These are phyloP conservation scores for Pythium myriotylum DNA, from an alignment of 352 stramenopile genomes.

Conservation along the genomic window DNA sequence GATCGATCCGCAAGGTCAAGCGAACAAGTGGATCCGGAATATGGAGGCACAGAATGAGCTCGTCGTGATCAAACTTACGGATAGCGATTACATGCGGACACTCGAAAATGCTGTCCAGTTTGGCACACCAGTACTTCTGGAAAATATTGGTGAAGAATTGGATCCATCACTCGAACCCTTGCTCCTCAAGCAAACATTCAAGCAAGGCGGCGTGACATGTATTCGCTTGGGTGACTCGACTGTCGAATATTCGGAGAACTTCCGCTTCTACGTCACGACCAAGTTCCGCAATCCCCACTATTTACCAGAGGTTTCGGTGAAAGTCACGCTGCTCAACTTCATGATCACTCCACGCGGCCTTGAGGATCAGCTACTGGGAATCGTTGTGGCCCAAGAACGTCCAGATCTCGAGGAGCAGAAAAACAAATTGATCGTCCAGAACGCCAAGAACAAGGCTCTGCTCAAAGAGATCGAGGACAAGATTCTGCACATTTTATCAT, in stretches of 20 bases:
- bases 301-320: constrained; percentile 92
- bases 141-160: constrained; percentile 93
- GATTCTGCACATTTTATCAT: constrained; percentile 92
- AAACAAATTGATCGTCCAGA: constrained; percentile 92
- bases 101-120: constrained; percentile 94
- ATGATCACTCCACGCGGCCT: constrained; percentile 95
- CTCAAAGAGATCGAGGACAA: constrained; percentile 95
- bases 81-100: constrained; percentile 92
- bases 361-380: constrained; percentile 91
- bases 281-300: constrained; percentile 95
- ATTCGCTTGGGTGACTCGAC: constrained; percentile 93
- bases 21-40: constrained; percentile 96
- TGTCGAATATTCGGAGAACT: constrained; percentile 91
- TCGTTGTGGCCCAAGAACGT: constrained; percentile 92
- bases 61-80: constrained; percentile 94
- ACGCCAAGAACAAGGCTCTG: constrained; percentile 89
- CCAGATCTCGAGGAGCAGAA: constrained; percentile 93
- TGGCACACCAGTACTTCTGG: constrained; percentile 89
- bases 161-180: constrained; percentile 93
- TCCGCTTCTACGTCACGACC: constrained; percentile 95
- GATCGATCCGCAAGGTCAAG: constrained; percentile 95
- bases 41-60: constrained; percentile 92
- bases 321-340: constrained; percentile 95
- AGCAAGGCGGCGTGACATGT: constrained; percentile 90
- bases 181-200: constrained; percentile 94